phyloP scores from a whole-genome alignment of 2,329 filamentous ascomycete genomes.

The Exophiala sp. region DNA sequence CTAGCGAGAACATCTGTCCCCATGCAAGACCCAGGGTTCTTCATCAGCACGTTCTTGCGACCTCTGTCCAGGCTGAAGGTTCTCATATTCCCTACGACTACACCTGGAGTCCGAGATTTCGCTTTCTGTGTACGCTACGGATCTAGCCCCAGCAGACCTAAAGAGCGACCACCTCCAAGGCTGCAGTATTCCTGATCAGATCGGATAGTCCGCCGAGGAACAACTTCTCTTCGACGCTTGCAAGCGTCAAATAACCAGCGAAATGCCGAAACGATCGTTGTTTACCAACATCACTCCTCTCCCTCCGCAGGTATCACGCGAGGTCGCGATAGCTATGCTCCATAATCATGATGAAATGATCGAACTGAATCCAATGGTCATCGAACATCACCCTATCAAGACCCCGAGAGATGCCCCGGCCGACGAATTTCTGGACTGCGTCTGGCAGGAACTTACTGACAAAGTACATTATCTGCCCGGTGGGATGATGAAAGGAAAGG shows the following conservation, averaged over 20 bases:
- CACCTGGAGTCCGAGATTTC: no score
- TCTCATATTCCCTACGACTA: no score
- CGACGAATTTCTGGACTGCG: slow-evolving; percentile 65
- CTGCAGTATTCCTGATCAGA: not conserved
- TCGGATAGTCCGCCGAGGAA: not conserved
- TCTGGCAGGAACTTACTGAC: slow-evolving; percentile 79
- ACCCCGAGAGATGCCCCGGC: slow-evolving; percentile 63
- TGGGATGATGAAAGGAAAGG: slow-evolving; percentile 59
- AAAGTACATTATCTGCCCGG: slow-evolving; percentile 71
- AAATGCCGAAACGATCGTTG: slow-evolving; percentile 66
- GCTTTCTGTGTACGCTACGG: no score
- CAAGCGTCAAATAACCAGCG: slow-evolving; percentile 18
- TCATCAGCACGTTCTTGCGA: not conserved
- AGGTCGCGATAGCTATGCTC: slow-evolving; percentile 70
- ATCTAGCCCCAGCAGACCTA: no score
- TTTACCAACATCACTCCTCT: slow-evolving; percentile 79
- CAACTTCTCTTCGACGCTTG: not conserved
- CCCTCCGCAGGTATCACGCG: slow-evolving; percentile 63
- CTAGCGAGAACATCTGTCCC: not conserved
- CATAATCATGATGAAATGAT: slow-evolving; percentile 81
- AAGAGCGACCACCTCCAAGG: not conserved
- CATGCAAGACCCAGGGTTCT: not conserved
- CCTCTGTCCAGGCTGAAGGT: not conserved
- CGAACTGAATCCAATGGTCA: slow-evolving; percentile 78
- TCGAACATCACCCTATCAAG: slow-evolving; percentile 65